Conservation (phyloP, 176 grass and related monocot genomes). For the Triticum monococcum region DNA sequence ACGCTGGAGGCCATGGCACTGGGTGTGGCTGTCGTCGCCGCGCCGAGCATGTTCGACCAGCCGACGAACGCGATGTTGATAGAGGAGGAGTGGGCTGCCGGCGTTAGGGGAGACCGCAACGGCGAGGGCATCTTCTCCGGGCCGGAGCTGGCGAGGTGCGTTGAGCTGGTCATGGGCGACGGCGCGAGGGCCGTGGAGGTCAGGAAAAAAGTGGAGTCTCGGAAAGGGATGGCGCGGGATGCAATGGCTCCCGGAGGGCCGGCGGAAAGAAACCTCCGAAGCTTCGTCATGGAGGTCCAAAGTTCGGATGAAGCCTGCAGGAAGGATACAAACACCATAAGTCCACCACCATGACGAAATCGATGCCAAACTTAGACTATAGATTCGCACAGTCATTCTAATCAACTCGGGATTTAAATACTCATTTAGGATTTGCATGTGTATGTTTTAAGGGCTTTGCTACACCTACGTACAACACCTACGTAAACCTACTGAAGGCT, state of each 20-base stretch:
- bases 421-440: too few species aligned
- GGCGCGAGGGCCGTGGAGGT: slow-evolving; percentile 14
- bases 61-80: slow-evolving; percentile 24
- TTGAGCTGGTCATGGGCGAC: slow-evolving; percentile 55
- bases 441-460: too few species aligned
- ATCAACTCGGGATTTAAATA: too few species aligned
- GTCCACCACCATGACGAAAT: neutral
- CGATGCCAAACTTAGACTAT: neutral
- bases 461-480: too few species aligned
- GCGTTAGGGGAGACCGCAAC: neutral
- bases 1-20: slow-evolving; percentile 45
- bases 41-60: slow-evolving; percentile 41
- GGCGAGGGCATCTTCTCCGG: slow-evolving; percentile 29
- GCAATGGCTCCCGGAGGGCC: neutral
- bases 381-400: too few species aligned
- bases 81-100: slow-evolving; percentile 40
- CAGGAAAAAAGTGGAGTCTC: slow-evolving; percentile 17
- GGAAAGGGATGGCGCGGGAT: slow-evolving; percentile 10
- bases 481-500: too few species aligned
- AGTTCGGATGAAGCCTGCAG: neutral
- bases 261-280: slow-evolving; percentile 5
- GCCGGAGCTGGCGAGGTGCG: slow-evolving; percentile 49
- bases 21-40: slow-evolving; percentile 34
- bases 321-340: neutral
- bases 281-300: neutral